phyloP scores from a whole-genome alignment of 345 rosid species.

The Lepidium sativum region DNA sequence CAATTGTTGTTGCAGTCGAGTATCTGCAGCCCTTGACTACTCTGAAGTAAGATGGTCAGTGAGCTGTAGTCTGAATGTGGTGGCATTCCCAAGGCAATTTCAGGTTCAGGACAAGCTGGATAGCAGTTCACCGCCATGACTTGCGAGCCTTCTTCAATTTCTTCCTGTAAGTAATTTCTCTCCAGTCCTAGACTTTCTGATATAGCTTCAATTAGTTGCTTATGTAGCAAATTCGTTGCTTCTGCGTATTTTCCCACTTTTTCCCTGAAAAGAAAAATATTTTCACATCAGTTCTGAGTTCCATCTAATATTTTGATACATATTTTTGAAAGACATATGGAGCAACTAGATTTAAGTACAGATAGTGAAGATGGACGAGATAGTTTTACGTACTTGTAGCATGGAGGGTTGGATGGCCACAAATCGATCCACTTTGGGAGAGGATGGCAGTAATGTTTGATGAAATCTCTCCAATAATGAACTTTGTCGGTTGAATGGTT shows the following conservation, averaged over 20 bases:
- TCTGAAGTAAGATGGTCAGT: constrained; percentile 43
- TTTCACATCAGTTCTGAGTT: background rate
- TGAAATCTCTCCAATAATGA: constrained; percentile 60
- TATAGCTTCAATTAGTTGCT: constrained; percentile 34
- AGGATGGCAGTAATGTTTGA: constrained; percentile 53
- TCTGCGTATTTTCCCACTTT: constrained; percentile 39
- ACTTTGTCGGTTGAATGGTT: constrained; percentile 40
- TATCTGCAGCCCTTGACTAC: constrained; percentile 39
- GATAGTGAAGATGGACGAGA: background rate
- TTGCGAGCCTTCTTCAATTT: constrained; percentile 38
- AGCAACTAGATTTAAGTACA: background rate
- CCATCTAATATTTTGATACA: constrained; percentile 15
- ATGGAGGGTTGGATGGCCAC: constrained; percentile 55
- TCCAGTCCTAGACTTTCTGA: constrained; percentile 40
- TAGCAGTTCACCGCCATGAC: constrained; percentile 45
- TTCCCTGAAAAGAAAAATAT: constrained; percentile 24
- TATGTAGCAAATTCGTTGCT: constrained; percentile 37
- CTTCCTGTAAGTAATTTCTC: constrained; percentile 28
- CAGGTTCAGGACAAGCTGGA: constrained; percentile 49
- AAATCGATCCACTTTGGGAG: constrained; percentile 45
- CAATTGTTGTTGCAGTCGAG: constrained; percentile 38
- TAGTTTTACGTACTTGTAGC: constrained; percentile 34
- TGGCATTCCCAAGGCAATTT: constrained; percentile 45
- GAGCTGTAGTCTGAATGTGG: constrained; percentile 48
- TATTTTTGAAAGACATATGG: background rate